phyloP scores from a whole-genome alignment of 2,329 filamentous ascomycete genomes.

The Golovinomyces cichoracearum region DNA sequence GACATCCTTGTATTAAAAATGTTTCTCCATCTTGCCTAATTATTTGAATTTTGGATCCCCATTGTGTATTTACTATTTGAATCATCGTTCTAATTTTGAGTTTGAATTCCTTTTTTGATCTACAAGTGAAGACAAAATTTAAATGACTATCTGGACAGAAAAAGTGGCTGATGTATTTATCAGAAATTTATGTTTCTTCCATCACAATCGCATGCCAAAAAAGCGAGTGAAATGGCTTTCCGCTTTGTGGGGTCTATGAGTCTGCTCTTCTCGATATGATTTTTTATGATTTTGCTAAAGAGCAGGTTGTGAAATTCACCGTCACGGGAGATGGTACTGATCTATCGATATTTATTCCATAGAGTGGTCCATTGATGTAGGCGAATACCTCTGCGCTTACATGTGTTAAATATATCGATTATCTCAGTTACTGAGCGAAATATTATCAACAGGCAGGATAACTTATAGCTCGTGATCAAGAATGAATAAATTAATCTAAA shows the following conservation, averaged over 20 bases:
- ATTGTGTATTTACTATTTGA: neutral
- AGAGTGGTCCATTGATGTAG: neutral
- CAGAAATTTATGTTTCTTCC: neutral
- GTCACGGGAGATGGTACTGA: neutral
- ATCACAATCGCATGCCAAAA: conserved; percentile 1
- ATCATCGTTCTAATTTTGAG: neutral
- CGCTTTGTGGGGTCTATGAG: neutral
- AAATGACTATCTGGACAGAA: neutral
- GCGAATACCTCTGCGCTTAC: neutral
- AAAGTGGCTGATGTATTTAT: neutral
- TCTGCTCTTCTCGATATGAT: neutral
- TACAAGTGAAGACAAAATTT: neutral
- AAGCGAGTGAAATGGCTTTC: neutral
- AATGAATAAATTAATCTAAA: no score
- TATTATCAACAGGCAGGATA: no score
- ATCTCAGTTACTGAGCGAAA: no score
- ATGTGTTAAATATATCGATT: neutral
- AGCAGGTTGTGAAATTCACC: neutral
- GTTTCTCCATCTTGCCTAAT: neutral
- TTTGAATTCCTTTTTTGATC: neutral
- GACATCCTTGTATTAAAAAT: neutral
- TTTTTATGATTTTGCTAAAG: neutral
- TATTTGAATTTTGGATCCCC: neutral
- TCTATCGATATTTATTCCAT: neutral
- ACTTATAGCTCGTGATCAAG: no score